Base-by-base conservation (phyloP, 768 basidiomycete genomes). In the Dictyophora rubrovolvata region DNA sequence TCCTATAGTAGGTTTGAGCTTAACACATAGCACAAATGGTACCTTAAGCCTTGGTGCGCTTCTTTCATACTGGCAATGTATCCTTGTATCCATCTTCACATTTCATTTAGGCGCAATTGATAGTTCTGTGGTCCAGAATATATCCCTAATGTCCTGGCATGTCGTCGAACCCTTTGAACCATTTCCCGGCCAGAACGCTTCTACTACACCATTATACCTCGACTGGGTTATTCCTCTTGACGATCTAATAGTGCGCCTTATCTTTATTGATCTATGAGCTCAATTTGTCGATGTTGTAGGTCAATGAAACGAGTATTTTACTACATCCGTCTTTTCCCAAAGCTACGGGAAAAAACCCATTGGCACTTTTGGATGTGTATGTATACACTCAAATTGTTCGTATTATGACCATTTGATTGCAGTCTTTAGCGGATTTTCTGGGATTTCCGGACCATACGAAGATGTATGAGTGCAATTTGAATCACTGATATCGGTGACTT, bases 281-380 rank as follows among this genome's bases (percentile, higher is more conserved):
- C 49, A 17, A 7, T 48, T 46, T 1, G 14, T 22, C 16, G 11
- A 33, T 20, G 22, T 62, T 21, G 47, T 60, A 86, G 84, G 78
- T 86, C 17, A 85, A 85, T 63, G 76, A 75, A 18, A 82, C 75
- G 6, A 65, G 65, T 11, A 60, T 87, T 2, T 71, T 72, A 8
- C 81, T 85, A 2, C 68, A 74, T 46, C 83, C 88, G 14, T 86
- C 87, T 1, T 90, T 89, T 68, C 75, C 85, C 23, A 72, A 72
- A 11, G 70, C 76, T 12, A 79, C 78, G 17, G 74, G 70, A 17
- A 83, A 81, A 62, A 70, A 67, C 1, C 86, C 87, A 0, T 66
- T 90, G 21, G 86, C 87, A 1, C 71, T 91, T 55, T 74, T 91
- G 57, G 89, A 91, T 66, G 74, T 86, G 89, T 89, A 61, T 61